These are phyloP conservation scores for Pythium insidiosum DNA, from an alignment of 352 stramenopile species.

Conservation along the genomic window DNA sequence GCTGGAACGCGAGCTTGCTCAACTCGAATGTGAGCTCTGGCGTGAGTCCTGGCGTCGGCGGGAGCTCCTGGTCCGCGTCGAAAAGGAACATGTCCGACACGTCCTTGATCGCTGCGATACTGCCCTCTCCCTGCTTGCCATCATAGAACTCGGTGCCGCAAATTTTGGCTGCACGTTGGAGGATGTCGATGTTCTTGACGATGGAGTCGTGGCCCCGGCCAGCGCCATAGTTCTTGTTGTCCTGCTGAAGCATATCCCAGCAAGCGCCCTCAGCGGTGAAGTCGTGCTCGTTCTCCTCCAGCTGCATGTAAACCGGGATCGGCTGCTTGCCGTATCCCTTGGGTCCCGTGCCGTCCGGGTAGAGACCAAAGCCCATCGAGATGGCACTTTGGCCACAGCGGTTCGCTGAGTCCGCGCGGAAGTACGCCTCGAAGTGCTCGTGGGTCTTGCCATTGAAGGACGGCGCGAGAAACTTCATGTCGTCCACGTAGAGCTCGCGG, in stretches of 20 bases:
- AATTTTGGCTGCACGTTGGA: conserved; percentile 25
- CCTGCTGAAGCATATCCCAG: conserved; percentile 43
- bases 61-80: conserved; percentile 48
- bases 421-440: conserved; percentile 64
- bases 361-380: conserved; percentile 60
- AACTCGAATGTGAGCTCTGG: conserved; percentile 35
- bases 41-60: conserved; percentile 35
- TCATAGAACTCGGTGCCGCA: conserved; percentile 48
- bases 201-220: conserved; percentile 31
- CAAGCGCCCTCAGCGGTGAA: conserved; percentile 67
- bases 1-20: conserved; percentile 53
- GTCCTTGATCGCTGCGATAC: conserved; percentile 62
- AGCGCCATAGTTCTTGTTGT: conserved; percentile 36
- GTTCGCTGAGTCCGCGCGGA: conserved; percentile 57
- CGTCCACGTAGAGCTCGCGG: conserved; percentile 56
- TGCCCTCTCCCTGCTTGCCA: conserved; percentile 16
- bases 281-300: conserved; percentile 73
- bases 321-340: conserved; percentile 49
- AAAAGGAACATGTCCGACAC: conserved; percentile 71
- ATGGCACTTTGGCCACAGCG: conserved; percentile 65
- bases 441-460: conserved; percentile 59
- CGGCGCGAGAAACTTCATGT: conserved; percentile 51
- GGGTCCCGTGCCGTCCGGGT: conserved; percentile 54
- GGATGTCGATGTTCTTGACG: conserved; percentile 25
- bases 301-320: conserved; percentile 72